Percentiles rank a stretch among this genome's conserved stretches.
These are phyloP conservation scores for Melanogaster broomeanus DNA, from an alignment of 768 basidiomycete genomes.

Conservation along the genomic window DNA sequence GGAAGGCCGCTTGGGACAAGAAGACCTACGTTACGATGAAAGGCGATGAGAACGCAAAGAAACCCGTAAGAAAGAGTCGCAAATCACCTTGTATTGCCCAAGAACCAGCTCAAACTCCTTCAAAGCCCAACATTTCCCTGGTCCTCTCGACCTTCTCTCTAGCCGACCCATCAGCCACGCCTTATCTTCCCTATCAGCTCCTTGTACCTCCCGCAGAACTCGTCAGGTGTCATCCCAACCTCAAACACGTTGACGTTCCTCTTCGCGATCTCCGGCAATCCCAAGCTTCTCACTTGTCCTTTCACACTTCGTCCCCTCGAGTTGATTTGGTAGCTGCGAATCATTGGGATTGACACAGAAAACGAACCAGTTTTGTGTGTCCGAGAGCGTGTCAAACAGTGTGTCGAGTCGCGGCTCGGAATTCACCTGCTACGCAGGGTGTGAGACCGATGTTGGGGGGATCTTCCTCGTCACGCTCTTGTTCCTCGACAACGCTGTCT, in stretches of 20 bases:
- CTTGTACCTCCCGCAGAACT: constrained; percentile 84
- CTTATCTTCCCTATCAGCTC: constrained; percentile 59
- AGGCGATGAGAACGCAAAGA: constrained; percentile 1
- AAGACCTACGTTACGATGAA: constrained; percentile 63
- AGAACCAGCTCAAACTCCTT: constrained; percentile 75
- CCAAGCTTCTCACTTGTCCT: constrained; percentile 83
- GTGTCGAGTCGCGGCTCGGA: constrained; percentile 83
- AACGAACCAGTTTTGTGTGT: constrained; percentile 88
- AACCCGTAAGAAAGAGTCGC: background rate
- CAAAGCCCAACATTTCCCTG: constrained; percentile 53
- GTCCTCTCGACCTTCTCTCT: constrained; percentile 62
- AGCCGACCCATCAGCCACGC: constrained; percentile 61
- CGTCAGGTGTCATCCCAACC: constrained; percentile 81
- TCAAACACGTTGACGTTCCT: constrained; percentile 70
- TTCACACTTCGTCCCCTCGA: constrained; percentile 92
- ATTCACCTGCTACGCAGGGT: constrained; percentile 87
- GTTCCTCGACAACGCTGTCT: constrained; percentile 33
- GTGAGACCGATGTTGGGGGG: constrained; percentile 32
- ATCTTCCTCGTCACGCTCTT: constrained; percentile 52
- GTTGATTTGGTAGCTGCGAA: constrained; percentile 89
- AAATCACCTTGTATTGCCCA: constrained; percentile 78
- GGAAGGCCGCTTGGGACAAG: constrained; percentile 84
- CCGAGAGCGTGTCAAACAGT: constrained; percentile 84
- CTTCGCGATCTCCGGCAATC: constrained; percentile 76
- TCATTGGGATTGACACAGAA: constrained; percentile 96